Conservation (phyloP, 106 monocot genomes). For the Dendrobium chrysotoxum region DNA sequence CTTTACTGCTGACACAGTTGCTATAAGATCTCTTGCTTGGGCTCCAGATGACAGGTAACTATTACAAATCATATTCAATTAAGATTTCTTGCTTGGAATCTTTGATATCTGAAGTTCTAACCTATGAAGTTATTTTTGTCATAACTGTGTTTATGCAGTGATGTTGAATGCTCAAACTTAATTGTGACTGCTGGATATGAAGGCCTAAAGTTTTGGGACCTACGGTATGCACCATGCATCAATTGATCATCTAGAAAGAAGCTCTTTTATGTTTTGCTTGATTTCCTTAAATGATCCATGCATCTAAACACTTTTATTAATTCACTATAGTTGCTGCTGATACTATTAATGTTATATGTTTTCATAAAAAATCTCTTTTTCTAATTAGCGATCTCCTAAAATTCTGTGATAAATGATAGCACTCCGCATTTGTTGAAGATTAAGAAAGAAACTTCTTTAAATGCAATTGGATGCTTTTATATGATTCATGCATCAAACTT, state of each 20-base stretch:
- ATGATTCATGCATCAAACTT: not conserved
- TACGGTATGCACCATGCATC: conserved; percentile 41
- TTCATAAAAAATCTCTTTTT: not conserved
- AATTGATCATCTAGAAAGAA: not conserved
- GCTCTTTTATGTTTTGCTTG: not conserved
- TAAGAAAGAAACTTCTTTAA: not conserved
- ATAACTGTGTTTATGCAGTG: conserved; percentile 20
- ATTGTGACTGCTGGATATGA: conserved; percentile 75
- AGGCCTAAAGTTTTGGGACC: conserved; percentile 92
- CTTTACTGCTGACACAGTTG: conserved; percentile 71
- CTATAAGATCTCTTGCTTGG: conserved; percentile 88
- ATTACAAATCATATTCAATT: not conserved
- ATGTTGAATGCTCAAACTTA: conserved; percentile 53
- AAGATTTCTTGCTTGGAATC: not conserved
- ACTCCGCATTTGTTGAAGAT: too few species aligned
- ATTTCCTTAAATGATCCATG: not conserved
- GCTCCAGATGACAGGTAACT: conserved; percentile 65
- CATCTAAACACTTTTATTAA: not conserved
- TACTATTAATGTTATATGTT: not conserved
- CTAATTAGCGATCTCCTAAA: not conserved
- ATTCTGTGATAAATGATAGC: too few species aligned
- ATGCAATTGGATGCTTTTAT: not conserved
- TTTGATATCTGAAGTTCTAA: not conserved
- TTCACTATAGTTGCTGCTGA: not conserved
- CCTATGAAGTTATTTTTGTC: not conserved